These are phyloP conservation scores for Taphrina pruni DNA, from an alignment of 1,139 yeast species.

Conservation along the genomic window DNA sequence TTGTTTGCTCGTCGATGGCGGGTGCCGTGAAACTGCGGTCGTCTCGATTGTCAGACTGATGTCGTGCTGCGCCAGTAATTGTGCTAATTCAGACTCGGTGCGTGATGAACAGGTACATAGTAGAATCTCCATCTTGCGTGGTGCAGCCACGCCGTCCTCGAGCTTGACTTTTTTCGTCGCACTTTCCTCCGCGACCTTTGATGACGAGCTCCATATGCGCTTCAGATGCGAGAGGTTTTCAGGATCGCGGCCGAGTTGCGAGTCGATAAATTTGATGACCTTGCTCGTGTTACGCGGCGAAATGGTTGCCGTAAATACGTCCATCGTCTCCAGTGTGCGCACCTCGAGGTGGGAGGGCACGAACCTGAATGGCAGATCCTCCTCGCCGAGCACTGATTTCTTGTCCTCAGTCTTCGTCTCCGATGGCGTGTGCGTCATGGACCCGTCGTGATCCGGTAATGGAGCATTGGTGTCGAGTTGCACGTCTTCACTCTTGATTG, in stretches of 20 bases:
- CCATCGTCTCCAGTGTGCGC: conserved; percentile 40
- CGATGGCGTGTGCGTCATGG: neutral
- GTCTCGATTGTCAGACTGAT: neutral
- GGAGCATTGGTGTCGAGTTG: conserved; percentile 34
- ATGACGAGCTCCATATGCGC: conserved; percentile 26
- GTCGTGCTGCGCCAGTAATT: conserved; percentile 1
- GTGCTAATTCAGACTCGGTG: conserved; percentile 20
- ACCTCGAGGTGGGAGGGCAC: conserved; percentile 42
- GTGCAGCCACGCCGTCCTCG: conserved; percentile 18
- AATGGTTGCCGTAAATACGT: conserved; percentile 40
- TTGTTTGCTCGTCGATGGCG: conserved; percentile 38
- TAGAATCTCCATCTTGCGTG: conserved; percentile 20
- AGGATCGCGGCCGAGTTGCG: conserved; percentile 2
- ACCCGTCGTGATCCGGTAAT: conserved; percentile 17
- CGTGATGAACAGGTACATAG: conserved; percentile 29
- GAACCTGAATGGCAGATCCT: conserved; percentile 34
- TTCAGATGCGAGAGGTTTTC: conserved; percentile 38
- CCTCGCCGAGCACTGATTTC: conserved; percentile 19
- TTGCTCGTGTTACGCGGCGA: conserved; percentile 23
- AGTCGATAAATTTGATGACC: conserved; percentile 26
- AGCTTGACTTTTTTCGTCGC: conserved; percentile 23
- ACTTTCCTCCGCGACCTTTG: neutral
- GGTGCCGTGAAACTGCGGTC: conserved; percentile 26
- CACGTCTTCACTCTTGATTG: neutral
- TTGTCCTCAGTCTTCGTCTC: neutral